Conservation (phyloP, 2,329 filamentous ascomycete species). For the Neonectria coccinea region DNA sequence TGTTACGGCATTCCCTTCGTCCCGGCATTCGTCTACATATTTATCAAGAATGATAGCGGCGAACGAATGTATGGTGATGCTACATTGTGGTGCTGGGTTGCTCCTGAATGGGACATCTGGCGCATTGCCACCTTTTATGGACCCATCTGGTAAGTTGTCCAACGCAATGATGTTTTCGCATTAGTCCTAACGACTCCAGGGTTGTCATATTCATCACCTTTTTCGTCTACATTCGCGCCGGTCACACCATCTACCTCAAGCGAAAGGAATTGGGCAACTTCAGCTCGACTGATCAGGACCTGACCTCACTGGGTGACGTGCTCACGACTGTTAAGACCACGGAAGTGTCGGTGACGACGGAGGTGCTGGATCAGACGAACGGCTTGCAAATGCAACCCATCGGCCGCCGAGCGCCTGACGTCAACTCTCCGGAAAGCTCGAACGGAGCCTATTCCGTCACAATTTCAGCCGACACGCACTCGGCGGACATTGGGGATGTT, state of each 20-base stretch:
- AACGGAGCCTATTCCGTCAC: constrained; percentile 62
- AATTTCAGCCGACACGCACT: constrained; percentile 55
- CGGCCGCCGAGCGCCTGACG: constrained; percentile 32
- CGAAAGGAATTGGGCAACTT: constrained; percentile 71
- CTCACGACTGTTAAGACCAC: constrained; percentile 67
- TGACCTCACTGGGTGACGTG: constrained; percentile 56
- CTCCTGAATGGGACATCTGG: constrained; percentile 73
- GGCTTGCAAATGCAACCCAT: constrained; percentile 44
- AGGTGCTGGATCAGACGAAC: constrained; percentile 48
- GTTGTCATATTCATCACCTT: constrained; percentile 71
- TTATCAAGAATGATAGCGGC: constrained; percentile 66
- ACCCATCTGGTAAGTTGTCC: constrained; percentile 70
- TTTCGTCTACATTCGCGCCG: constrained; percentile 74
- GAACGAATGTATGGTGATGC: constrained; percentile 78
- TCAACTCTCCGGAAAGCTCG: constrained; percentile 26
- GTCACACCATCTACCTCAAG: constrained; percentile 74
- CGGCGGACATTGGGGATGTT: constrained; percentile 40
- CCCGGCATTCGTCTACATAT: constrained; percentile 75
- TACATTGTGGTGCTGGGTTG: constrained; percentile 85
- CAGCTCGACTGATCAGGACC: constrained; percentile 59
- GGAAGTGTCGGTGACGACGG: constrained; percentile 72
- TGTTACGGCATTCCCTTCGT: constrained; percentile 82
- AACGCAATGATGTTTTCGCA: too few relatives aligned
- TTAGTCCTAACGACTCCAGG: constrained; percentile 55
- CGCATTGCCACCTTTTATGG: constrained; percentile 82